A percentile compares a stretch with the other conserved stretches of the same genome.
phyloP scores from a whole-genome alignment of 257 asterid species.

The Rehmannia glutinosa region DNA sequence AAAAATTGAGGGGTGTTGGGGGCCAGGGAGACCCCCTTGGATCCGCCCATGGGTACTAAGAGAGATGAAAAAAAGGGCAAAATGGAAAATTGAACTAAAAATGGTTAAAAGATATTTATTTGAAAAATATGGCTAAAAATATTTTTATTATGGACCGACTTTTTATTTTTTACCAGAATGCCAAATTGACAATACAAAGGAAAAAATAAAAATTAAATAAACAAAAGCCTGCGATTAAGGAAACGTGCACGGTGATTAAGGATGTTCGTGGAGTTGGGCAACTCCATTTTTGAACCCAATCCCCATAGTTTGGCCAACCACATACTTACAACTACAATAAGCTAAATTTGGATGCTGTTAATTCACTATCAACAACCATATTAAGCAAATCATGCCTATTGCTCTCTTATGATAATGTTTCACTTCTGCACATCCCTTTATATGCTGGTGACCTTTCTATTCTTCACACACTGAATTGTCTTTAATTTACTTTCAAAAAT shows the following conservation, averaged over 20 bases:
- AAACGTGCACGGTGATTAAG: too few species aligned
- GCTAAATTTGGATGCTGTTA: conserved; percentile 26
- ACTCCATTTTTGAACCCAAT: background rate
- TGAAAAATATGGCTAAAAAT: too few species aligned
- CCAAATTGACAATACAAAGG: background rate
- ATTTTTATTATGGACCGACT: too few species aligned
- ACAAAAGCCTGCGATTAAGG: background rate
- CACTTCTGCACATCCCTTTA: conserved; percentile 16
- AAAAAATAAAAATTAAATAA: background rate
- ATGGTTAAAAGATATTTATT: too few species aligned
- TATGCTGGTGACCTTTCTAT: background rate
- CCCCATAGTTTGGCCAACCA: conserved; percentile 2
- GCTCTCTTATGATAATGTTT: conserved; percentile 20
- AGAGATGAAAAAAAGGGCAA: too few species aligned
- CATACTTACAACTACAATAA: background rate
- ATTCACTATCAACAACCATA: conserved; percentile 21
- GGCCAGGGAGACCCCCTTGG: too few species aligned
- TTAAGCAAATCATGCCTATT: conserved; percentile 17
- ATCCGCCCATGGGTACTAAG: too few species aligned
- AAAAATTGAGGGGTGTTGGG: too few species aligned
- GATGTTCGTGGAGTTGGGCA: background rate
- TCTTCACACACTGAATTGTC: too few species aligned
- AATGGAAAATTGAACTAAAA: too few species aligned
- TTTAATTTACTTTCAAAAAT: too few species aligned
- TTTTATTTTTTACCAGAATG: too few species aligned